Evolutionary conservation across 768 basidiomycete genomes (phyloP).

Genomic region (Paxillus involutus): DNA sequence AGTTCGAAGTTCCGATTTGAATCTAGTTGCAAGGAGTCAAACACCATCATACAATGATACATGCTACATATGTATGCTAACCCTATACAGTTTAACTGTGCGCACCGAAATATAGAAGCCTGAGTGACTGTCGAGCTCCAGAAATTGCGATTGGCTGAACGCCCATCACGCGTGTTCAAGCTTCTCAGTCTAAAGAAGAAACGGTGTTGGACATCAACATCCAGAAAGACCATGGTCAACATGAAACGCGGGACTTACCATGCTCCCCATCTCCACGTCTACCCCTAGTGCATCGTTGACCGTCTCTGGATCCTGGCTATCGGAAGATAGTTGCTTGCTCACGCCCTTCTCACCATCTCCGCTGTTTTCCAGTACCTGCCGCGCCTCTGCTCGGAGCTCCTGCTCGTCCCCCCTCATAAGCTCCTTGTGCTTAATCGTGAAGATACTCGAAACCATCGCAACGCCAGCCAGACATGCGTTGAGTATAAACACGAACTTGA

Average conservation of each 20-base stretch:
- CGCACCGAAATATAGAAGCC: too few relatives aligned
- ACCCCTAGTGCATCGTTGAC: not conserved
- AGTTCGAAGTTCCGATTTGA: too few relatives aligned
- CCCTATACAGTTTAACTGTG: too few relatives aligned
- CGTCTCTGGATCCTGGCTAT: not conserved
- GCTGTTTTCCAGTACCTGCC: conserved; percentile 1
- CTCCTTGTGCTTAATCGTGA: conserved; percentile 64
- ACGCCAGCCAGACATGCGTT: conserved; percentile 54
- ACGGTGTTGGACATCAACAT: too few relatives aligned
- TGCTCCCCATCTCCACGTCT: not conserved
- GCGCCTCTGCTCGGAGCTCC: conserved; percentile 42
- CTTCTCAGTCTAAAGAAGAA: too few relatives aligned
- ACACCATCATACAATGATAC: too few relatives aligned
- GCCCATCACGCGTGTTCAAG: too few relatives aligned
- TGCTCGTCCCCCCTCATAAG: conserved; percentile 59
- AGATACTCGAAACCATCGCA: conserved; percentile 51
- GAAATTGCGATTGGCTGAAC: too few relatives aligned
- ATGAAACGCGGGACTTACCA: not conserved
- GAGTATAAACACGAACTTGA: conserved; percentile 59
- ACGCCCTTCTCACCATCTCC: not conserved
- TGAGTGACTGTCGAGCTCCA: too few relatives aligned
- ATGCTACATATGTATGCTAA: too few relatives aligned
- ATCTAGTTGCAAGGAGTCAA: too few relatives aligned
- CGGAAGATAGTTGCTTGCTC: not conserved
- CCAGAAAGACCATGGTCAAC: too few relatives aligned